These are phyloP conservation scores for Lichtheimia hyalospora DNA, from an alignment of 371 early-diverging fungal genomes.

Conservation along the genomic window DNA sequence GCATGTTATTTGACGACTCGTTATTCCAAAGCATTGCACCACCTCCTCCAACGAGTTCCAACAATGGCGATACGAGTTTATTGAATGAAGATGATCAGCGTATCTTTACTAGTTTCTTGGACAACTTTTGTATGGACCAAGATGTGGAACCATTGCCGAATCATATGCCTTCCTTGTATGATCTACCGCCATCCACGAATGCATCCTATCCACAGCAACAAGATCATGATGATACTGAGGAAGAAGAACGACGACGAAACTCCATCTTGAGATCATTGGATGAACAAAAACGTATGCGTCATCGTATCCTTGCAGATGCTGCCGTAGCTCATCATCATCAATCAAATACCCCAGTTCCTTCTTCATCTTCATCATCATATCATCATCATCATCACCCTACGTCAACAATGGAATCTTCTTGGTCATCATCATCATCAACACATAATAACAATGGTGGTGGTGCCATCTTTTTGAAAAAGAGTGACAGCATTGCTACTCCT, in stretches of 20 bases:
- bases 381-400: neutral
- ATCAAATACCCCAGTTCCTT: too few relatives aligned
- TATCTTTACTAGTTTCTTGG: conserved; percentile 43
- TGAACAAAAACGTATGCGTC: conserved; percentile 31
- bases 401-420: conserved; percentile 5
- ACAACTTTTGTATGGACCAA: conserved; percentile 44
- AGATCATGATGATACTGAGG: conserved; percentile 15
- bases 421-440: neutral
- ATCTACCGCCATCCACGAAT: conserved; percentile 7
- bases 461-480: conserved; percentile 30
- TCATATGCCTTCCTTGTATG: conserved; percentile 20
- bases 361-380: neutral
- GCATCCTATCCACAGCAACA: neutral
- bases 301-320: conserved; percentile 15
- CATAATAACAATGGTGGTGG: neutral
- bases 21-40: conserved; percentile 11
- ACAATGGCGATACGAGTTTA: conserved; percentile 4
- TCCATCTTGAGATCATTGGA: conserved; percentile 36
- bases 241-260: conserved; percentile 36
- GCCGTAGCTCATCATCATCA: too few relatives aligned
- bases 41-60: conserved; percentile 7
- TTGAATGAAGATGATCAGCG: conserved; percentile 46
- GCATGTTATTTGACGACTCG: conserved; percentile 9
- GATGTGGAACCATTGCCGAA: conserved; percentile 26
- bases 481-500: conserved; percentile 24